A percentile compares a stretch with the other conserved stretches of the same genome.
phyloP scores from a whole-genome alignment of 192 early-diverging fungal species.

The Helicostylum pulchrum region DNA sequence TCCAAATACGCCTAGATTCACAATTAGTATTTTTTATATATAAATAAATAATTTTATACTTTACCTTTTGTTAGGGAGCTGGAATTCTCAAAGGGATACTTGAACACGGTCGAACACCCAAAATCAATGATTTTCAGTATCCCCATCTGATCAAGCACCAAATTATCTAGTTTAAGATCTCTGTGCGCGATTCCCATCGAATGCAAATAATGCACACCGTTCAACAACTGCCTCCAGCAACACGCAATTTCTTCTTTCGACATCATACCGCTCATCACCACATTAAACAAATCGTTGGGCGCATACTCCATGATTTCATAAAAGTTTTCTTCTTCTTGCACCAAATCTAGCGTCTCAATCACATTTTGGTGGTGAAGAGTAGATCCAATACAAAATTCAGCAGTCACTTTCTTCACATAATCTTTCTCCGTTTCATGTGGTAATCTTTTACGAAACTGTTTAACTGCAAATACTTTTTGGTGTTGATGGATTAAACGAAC shows the following conservation, averaged over 20 bases:
- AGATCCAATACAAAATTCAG: slow-evolving; percentile 94
- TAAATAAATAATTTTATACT: slow-evolving; percentile 22
- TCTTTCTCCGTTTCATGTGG: slow-evolving; percentile 83
- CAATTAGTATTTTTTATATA: neutral
- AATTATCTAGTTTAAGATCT: slow-evolving; percentile 87
- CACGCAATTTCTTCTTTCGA: slow-evolving; percentile 79
- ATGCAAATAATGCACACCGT: slow-evolving; percentile 76
- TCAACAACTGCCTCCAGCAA: slow-evolving; percentile 76
- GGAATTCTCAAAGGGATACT: slow-evolving; percentile 72
- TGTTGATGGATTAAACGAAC: slow-evolving; percentile 65
- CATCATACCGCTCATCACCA: slow-evolving; percentile 76
- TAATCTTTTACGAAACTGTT: slow-evolving; percentile 73
- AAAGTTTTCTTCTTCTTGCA: slow-evolving; percentile 77
- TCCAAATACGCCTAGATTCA: slow-evolving; percentile 75
- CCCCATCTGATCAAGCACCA: slow-evolving; percentile 66
- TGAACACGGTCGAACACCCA: slow-evolving; percentile 83
- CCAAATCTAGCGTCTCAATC: slow-evolving; percentile 90
- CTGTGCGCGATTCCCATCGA: slow-evolving; percentile 75
- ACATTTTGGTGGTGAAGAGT: slow-evolving; percentile 90
- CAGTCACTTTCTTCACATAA: slow-evolving; percentile 91
- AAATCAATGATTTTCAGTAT: slow-evolving; percentile 88
- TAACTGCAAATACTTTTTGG: slow-evolving; percentile 66
- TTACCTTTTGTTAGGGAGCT: slow-evolving; percentile 44
- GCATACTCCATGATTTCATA: slow-evolving; percentile 92
- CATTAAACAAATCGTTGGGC: slow-evolving; percentile 82